Percentiles rank a stretch among this genome's conserved stretches.
Evolutionary conservation across 495 filamentous ascomycete genomes (phyloP).

Genomic region (Aspergillus egyptiacus): DNA sequence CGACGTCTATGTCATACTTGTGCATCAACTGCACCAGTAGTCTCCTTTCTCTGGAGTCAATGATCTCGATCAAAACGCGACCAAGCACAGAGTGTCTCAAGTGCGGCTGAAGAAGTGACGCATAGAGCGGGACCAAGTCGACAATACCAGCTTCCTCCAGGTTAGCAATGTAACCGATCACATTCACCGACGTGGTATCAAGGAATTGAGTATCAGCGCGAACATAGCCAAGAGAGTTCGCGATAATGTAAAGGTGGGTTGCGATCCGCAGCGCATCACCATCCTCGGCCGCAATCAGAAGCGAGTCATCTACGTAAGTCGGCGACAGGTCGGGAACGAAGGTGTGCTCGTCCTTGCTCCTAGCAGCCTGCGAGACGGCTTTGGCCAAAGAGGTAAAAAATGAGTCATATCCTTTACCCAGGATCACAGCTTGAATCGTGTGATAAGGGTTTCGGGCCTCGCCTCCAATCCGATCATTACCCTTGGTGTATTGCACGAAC

Average conservation of each 20-base stretch:
- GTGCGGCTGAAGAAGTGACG: conserved; percentile 59
- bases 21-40: conserved; percentile 48
- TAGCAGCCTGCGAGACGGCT: conserved; percentile 32
- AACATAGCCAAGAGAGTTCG: conserved; percentile 32
- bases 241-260: conserved; percentile 47
- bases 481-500: conserved; percentile 33
- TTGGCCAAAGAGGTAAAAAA: conserved; percentile 36
- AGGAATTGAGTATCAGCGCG: conserved; percentile 29
- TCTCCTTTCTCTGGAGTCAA: conserved; percentile 47
- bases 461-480: conserved; percentile 30
- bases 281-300: conserved; percentile 36
- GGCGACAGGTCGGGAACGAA: conserved; percentile 31
- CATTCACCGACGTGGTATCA: conserved; percentile 42
- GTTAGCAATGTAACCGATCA: conserved; percentile 70
- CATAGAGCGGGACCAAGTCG: conserved; percentile 79
- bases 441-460: conserved; percentile 42
- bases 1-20: conserved; percentile 47
- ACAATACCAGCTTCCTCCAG: conserved; percentile 62
- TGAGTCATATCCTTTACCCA: conserved; percentile 33
- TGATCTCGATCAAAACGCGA: conserved; percentile 56
- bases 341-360: conserved; percentile 17
- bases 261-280: conserved; percentile 38
- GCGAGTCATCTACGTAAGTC: conserved; percentile 28
- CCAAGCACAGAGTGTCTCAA: conserved; percentile 41
- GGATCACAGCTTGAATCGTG: conserved; percentile 43